Base-by-base conservation (phyloP, 2,329 filamentous ascomycete species). In the Alternaria triticina region DNA sequence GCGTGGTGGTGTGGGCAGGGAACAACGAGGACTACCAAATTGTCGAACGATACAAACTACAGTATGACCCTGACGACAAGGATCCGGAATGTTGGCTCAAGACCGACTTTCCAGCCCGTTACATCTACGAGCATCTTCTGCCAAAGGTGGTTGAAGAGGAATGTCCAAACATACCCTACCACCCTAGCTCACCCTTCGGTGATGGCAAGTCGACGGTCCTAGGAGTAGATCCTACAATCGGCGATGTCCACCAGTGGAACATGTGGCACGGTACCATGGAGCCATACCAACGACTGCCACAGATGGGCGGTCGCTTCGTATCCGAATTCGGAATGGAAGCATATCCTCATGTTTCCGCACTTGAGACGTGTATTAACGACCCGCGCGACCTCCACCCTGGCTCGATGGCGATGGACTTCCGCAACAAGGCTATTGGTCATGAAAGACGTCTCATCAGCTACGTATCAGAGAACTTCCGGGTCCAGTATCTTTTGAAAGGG, bases 21-120 rank as follows among this genome's bases (percentile, higher is more conserved):
- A 97, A 97, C 81, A 97, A 97, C 74, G 94, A 97, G 78, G 94
- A 97, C 77, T 97, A 97, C 79, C 91, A 95, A 76, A 91, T 94
- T 51, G 90, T 90, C 59, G 93, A 97, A 77, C 86, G 85, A 20
- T 87, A 87, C 65, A 84, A 85, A 0, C 85, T 97, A 58, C 91
- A 88, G 0, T 97, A 96, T 79, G 85, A 97, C 66, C 90, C 87
- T 60, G 85, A 89, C 9, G 90, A 97, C 80, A 92, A 91, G 68
- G 86, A 96, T 71, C 87, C 92, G 0, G 86, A 94, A 58, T 92
- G 86, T 76, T 97, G 94, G 94, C 85, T 97, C 27, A 88, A 91
- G 80, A 93, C 92, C 0, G 86, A 95, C 73, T 97, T 97, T 74
- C 94, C 94, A 0, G 94, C 94, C 1, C 88, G 94, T 23, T 97